Evolutionary conservation across 2,329 filamentous ascomycete species (phyloP).

Genomic region (Drechslerella dactyloides): DNA sequence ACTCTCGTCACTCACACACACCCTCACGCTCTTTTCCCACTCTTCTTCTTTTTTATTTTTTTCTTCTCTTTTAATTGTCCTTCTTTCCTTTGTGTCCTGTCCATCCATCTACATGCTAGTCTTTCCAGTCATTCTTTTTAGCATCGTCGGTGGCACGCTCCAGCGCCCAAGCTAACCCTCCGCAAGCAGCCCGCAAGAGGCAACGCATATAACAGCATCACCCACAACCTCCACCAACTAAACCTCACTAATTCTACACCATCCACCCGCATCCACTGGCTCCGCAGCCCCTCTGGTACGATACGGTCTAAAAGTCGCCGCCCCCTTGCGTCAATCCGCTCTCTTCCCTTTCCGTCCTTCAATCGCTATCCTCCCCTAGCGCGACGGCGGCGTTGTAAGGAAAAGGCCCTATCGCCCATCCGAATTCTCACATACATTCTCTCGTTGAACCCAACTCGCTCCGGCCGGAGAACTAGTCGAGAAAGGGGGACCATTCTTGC

Average conservation of each 20-base stretch:
- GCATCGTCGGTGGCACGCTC: constrained; percentile 26
- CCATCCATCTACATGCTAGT: constrained; percentile 17
- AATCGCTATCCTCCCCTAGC: constrained; percentile 27
- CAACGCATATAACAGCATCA: constrained; percentile 31
- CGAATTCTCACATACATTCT: constrained; percentile 23
- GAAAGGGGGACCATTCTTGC: constrained; percentile 38
- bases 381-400: constrained; percentile 26
- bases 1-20: background rate
- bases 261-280: constrained; percentile 23
- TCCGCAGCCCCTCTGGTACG: constrained; percentile 18
- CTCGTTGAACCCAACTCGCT: constrained; percentile 17
- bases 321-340: constrained; percentile 49
- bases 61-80: constrained; percentile 9
- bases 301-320: constrained; percentile 45
- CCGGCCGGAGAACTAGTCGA: constrained; percentile 20
- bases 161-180: constrained; percentile 6
- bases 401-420: constrained; percentile 9
- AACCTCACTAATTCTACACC: too few relatives aligned
- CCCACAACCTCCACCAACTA: constrained; percentile 13
- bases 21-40: constrained; percentile 15
- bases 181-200: constrained; percentile 10
- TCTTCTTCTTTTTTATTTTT: constrained; percentile 30
- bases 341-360: constrained; percentile 45
- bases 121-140: constrained; percentile 49
- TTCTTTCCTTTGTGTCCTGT: constrained; percentile 12